These are phyloP conservation scores for Suhomyces kunorum DNA, from an alignment of 1,139 yeast species.

Conservation along the genomic window DNA sequence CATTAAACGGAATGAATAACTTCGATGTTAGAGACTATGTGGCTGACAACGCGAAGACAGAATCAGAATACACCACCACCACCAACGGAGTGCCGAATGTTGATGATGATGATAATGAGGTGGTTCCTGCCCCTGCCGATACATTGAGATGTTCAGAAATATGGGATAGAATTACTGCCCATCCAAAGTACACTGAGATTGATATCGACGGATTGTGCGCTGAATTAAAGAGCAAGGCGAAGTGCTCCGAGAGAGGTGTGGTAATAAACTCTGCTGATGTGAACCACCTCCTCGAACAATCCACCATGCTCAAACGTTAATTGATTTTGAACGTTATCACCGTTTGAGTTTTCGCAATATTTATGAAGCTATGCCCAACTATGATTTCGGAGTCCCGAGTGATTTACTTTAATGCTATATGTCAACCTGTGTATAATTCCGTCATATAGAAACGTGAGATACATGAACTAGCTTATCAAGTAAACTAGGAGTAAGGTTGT, in stretches of 20 bases:
- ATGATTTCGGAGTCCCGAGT: constrained; percentile 2
- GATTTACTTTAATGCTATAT: constrained; percentile 1
- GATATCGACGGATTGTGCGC: constrained; percentile 91
- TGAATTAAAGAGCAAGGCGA: constrained; percentile 90
- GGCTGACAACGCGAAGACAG: constrained; percentile 12
- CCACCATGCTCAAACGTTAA: constrained; percentile 27
- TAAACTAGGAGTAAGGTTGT: too few species aligned
- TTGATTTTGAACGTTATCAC: not conserved
- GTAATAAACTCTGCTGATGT: constrained; percentile 82
- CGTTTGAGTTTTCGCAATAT: not conserved
- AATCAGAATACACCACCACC: constrained; percentile 2
- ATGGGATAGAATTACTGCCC: constrained; percentile 94
- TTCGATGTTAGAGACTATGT: constrained; percentile 39
- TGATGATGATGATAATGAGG: constrained; percentile 36
- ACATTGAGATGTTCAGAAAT: constrained; percentile 80
- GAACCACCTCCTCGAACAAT: constrained; percentile 55
- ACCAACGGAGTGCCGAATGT: constrained; percentile 10
- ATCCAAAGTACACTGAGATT: constrained; percentile 88
- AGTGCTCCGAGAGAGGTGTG: constrained; percentile 90
- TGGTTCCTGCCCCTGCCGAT: constrained; percentile 57
- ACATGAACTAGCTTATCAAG: constrained; percentile 1
- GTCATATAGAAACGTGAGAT: constrained; percentile 4
- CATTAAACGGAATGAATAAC: constrained; percentile 37
- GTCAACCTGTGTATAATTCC: constrained; percentile 3
- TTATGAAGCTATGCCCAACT: constrained; percentile 3